phyloP scores from a whole-genome alignment of 108 stramenopile genomes.

The Asterionellopsis glacialis region DNA sequence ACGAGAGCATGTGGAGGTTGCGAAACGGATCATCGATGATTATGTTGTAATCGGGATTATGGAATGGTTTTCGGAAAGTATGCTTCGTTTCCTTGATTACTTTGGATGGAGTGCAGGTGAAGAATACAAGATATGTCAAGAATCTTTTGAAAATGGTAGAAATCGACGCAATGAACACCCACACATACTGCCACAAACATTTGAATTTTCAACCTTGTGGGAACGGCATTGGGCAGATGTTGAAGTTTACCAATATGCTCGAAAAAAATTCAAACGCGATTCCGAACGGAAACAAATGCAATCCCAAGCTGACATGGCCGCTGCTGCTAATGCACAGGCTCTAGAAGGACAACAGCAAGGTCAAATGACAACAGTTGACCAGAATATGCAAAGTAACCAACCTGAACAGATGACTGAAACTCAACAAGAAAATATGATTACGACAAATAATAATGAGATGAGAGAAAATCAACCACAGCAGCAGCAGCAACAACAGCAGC shows the following conservation, averaged over 20 bases:
- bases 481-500: no score
- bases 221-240: background rate
- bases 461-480: no score
- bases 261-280: background rate
- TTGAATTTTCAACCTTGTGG: background rate
- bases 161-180: constrained; percentile 4
- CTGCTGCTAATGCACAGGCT: no score
- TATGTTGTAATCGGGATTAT: constrained; percentile 38
- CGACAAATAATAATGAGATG: no score
- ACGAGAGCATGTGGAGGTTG: constrained; percentile 27
- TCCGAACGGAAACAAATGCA: no score
- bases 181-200: background rate
- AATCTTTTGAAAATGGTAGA: background rate
- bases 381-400: no score
- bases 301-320: no score
- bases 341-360: no score
- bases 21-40: constrained; percentile 28
- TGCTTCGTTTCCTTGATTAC: constrained; percentile 30
- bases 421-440: no score
- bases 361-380: no score
- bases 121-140: background rate
- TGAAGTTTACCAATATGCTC: constrained; percentile 6
- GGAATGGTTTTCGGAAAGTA: constrained; percentile 24
- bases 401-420: no score
- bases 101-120: constrained; percentile 34